These are phyloP conservation scores for Domatiomyces catenatus DNA, from an alignment of 2,329 filamentous ascomycete genomes.

Conservation along the genomic window DNA sequence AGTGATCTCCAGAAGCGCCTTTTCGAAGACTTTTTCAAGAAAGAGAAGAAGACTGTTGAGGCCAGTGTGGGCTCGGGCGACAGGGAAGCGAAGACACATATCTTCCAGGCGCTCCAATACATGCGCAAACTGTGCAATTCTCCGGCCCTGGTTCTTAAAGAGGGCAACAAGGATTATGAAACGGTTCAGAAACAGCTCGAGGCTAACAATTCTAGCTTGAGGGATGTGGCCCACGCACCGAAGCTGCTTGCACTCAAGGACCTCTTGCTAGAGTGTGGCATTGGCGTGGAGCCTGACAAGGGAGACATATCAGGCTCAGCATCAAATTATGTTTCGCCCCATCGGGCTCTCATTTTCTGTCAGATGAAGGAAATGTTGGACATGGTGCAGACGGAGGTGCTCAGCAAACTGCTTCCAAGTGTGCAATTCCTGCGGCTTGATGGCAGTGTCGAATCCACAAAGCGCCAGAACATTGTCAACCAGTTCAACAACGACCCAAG, in stretches of 20 bases:
- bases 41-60: constrained; percentile 74
- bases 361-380: constrained; percentile 99
- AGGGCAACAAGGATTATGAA: constrained; percentile 77
- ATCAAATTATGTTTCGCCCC: constrained; percentile 72
- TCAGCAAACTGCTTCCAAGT: constrained; percentile 77
- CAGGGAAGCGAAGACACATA: constrained; percentile 91
- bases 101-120: constrained; percentile 97
- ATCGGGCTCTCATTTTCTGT: constrained; percentile 91
- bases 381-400: constrained; percentile 89
- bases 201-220: constrained; percentile 63
- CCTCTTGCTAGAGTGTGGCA: constrained; percentile 93
- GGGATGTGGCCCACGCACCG: constrained; percentile 76
- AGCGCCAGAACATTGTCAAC: constrained; percentile 94
- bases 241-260: constrained; percentile 85
- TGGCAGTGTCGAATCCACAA: constrained; percentile 78
- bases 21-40: constrained; percentile 92
- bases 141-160: constrained; percentile 88
- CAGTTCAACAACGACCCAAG: constrained; percentile 96
- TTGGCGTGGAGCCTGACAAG: constrained; percentile 49
- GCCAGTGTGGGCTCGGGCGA: constrained; percentile 72
- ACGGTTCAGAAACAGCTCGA: constrained; percentile 68
- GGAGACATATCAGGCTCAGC: constrained; percentile 25
- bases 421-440: constrained; percentile 92
- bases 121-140: constrained; percentile 99
- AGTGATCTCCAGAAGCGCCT: constrained; percentile 88